phyloP scores from a whole-genome alignment of 495 filamentous ascomycete genomes.

The Neurospora sp. region DNA sequence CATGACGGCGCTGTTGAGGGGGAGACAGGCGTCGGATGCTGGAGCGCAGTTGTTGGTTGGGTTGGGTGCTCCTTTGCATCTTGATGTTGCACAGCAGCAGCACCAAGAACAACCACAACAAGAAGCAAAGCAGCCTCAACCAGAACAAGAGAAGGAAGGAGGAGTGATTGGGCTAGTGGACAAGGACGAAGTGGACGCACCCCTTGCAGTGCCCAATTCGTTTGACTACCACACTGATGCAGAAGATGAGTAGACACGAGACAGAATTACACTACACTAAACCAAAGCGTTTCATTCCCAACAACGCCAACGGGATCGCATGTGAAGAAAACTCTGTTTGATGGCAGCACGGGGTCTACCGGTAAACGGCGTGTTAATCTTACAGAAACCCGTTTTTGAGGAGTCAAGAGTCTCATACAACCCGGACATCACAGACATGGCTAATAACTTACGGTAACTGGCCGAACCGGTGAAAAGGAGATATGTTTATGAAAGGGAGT shows the following conservation, averaged over 20 bases:
- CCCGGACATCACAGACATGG: not conserved
- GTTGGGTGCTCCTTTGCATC: not conserved
- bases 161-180: constrained; percentile 1
- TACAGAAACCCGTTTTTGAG: not conserved
- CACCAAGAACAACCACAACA: not conserved
- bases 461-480: not conserved
- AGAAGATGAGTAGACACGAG: not conserved
- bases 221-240: constrained; percentile 25
- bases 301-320: not conserved
- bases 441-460: not conserved
- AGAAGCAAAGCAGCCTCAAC: not conserved
- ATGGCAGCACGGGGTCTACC: not conserved
- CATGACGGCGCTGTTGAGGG: constrained; percentile 27
- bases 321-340: not conserved
- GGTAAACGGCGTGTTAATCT: not conserved
- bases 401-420: not conserved
- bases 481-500: not conserved
- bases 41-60: not conserved
- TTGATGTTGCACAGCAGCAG: not conserved
- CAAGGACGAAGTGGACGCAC: constrained; percentile 6
- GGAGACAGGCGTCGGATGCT: constrained; percentile 4
- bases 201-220: constrained; percentile 9
- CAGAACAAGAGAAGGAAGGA: not conserved
- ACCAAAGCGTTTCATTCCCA: not conserved
- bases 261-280: not conserved